phyloP scores from a whole-genome alignment of 139 green algal genomes.

The Ostreobium quekettii region DNA sequence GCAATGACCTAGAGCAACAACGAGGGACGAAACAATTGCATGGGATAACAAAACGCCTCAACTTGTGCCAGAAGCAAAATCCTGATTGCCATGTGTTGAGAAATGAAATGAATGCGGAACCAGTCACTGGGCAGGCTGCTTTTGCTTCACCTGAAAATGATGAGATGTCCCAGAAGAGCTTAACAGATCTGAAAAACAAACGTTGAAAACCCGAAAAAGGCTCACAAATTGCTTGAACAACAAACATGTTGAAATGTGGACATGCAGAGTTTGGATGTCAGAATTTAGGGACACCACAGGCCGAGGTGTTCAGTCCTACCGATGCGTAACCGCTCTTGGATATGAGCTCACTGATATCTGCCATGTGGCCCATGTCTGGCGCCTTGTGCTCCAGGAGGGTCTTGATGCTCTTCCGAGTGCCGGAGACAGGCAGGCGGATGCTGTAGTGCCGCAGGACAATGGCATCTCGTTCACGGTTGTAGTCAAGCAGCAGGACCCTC shows the following conservation, averaged over 20 bases:
- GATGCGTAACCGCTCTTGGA: constrained; percentile 70
- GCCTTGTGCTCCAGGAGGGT: constrained; percentile 51
- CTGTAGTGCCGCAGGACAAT: constrained; percentile 84
- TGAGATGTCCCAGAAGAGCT: background rate
- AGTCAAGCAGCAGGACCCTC: constrained; percentile 72
- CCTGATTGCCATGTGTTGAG: no score
- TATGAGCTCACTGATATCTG: constrained; percentile 85
- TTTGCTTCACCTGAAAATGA: background rate
- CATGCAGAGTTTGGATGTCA: background rate
- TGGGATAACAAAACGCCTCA: no score
- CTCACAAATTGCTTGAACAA: background rate
- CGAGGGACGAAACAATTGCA: no score
- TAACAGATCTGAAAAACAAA: background rate
- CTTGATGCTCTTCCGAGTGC: constrained; percentile 70
- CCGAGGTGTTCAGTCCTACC: no score
- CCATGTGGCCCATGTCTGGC: constrained; percentile 63
- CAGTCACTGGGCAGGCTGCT: background rate
- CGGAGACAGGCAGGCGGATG: constrained; percentile 61
- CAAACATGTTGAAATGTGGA: background rate
- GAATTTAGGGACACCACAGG: no score
- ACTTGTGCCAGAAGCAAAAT: no score
- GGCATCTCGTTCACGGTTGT: constrained; percentile 41
- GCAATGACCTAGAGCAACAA: background rate
- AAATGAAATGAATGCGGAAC: no score
- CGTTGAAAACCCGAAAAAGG: background rate